Conservation (phyloP, 2,329 filamentous ascomycete genomes). For the Chaetothyriales sp. region DNA sequence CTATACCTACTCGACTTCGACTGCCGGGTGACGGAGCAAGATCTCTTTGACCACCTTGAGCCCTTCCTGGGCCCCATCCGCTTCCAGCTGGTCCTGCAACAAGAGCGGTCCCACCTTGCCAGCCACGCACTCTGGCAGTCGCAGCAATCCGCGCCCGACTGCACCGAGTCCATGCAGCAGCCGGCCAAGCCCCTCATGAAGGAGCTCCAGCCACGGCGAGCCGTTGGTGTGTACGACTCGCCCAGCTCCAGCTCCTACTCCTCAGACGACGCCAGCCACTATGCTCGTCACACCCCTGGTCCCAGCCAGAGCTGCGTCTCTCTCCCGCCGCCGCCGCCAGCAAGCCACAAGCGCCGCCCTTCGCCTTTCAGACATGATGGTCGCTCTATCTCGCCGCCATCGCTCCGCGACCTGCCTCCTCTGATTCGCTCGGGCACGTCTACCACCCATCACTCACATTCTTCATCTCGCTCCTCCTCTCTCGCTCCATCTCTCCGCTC, state of each 20-base stretch:
- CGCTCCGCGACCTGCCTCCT: conserved; percentile 30
- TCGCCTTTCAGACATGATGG: conserved; percentile 24
- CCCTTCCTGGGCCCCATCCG: conserved; percentile 80
- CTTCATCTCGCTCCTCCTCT: conserved; percentile 32
- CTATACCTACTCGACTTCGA: conserved; percentile 94
- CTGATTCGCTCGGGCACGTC: conserved; percentile 30
- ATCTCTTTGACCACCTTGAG: conserved; percentile 78
- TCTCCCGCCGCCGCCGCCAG: conserved; percentile 8
- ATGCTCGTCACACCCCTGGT: conserved; percentile 1
- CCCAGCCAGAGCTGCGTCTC: conserved; percentile 14
- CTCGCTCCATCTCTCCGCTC: conserved; percentile 29
- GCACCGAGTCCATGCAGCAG: not conserved
- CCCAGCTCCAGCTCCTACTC: conserved; percentile 20
- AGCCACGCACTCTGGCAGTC: conserved; percentile 22
- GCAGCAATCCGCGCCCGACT: conserved; percentile 11
- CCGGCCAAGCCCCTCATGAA: not conserved
- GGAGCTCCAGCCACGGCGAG: conserved; percentile 8
- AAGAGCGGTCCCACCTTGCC: conserved; percentile 36
- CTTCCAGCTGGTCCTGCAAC: conserved; percentile 38
- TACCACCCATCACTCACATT: conserved; percentile 27
- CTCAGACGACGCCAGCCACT: conserved; percentile 18
- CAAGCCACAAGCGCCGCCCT: conserved; percentile 24
- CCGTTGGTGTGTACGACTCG: conserved; percentile 20
- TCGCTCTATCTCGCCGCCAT: conserved; percentile 32
- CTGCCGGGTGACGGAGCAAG: conserved; percentile 67